Base-by-base conservation (phyloP, 2,329 filamentous ascomycete genomes). In the Aspergillus latus region DNA sequence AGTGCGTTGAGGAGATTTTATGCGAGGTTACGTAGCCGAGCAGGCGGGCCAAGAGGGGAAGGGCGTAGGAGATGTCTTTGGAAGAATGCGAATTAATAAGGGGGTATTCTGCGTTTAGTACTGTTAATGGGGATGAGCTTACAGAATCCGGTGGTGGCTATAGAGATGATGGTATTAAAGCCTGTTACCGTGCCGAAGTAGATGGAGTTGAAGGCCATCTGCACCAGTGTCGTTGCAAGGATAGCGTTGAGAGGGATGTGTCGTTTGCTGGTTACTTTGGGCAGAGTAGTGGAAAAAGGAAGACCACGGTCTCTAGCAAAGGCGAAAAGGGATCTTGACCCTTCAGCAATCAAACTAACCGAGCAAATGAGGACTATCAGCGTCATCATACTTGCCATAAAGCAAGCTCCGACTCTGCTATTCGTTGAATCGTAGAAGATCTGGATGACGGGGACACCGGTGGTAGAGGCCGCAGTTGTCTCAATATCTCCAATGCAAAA, bases 121-220 rank as follows among this genome's bases (percentile, higher is more conserved):
- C 2, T 45, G 7, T 16, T 28, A 9, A 9, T 39, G 16, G 21
- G 28, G 16, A 1, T 29, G 16, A 37, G 63, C 76, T 67, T 68
- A 78, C 76, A 84, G 61, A 84, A 84, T 0, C 82, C 83, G 59
- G 82, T 77, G 0, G 82, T 84, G 0, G 82, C 77, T 52, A 84
- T 84, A 5, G 80, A 76, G 47, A 84, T 79, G 15, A 84, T 79
- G 0, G 82, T 84, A 47, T 81, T 77, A 62, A 83, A 83, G 0
- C 81, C 81, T 0, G 81, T 82, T 1, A 76, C 74, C 0, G 79
- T 82, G 1, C 80, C 81, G 56, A 83, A 83, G 58, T 83, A 81
- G 45, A 84, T 83, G 10, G 77, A 78, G 59, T 81, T 78, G 48
- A 84, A 75, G 0, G 77, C 80, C 57, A 82, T 73, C 58, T 84